phyloP scores from a whole-genome alignment of 768 basidiomycete species.

The Floccularia luteovirens region DNA sequence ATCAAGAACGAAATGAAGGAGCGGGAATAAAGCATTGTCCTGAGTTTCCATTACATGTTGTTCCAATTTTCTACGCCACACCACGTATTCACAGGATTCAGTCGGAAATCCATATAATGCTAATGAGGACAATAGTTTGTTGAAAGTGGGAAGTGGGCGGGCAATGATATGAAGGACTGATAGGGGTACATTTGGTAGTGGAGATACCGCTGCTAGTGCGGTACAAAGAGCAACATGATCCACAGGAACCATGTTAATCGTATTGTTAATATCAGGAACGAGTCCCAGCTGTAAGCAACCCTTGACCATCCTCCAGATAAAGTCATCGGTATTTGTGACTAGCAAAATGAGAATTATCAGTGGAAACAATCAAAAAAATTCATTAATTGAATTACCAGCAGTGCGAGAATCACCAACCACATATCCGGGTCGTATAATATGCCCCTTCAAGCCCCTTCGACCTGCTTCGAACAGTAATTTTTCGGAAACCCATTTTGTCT shows the following conservation, averaged over 20 bases:
- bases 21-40: constrained; percentile 95
- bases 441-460: constrained; percentile 72
- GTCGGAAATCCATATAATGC: constrained; percentile 75
- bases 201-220: constrained; percentile 61
- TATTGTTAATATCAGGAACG: constrained; percentile 96
- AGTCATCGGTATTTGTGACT: constrained; percentile 99
- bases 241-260: constrained; percentile 97
- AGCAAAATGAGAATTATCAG: constrained; percentile 7
- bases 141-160: constrained; percentile 82
- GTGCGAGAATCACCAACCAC: constrained; percentile 87
- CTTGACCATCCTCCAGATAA: constrained; percentile 96
- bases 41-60: constrained; percentile 91
- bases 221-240: constrained; percentile 89
- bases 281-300: constrained; percentile 98
- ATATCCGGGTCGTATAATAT: constrained; percentile 91
- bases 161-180: constrained; percentile 83
- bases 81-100: constrained; percentile 76
- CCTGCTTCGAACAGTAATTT: constrained; percentile 91
- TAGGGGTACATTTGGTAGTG: constrained; percentile 36
- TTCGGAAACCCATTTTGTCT: constrained; percentile 98
- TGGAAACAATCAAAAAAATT: neutral
- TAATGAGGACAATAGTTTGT: constrained; percentile 71
- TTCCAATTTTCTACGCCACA: constrained; percentile 89
- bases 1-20: constrained; percentile 95
- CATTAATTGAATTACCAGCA: constrained; percentile 54